These are phyloP conservation scores for Yamadazyma sp. DNA, from an alignment of 1,139 yeast genomes.

Conservation along the genomic window DNA sequence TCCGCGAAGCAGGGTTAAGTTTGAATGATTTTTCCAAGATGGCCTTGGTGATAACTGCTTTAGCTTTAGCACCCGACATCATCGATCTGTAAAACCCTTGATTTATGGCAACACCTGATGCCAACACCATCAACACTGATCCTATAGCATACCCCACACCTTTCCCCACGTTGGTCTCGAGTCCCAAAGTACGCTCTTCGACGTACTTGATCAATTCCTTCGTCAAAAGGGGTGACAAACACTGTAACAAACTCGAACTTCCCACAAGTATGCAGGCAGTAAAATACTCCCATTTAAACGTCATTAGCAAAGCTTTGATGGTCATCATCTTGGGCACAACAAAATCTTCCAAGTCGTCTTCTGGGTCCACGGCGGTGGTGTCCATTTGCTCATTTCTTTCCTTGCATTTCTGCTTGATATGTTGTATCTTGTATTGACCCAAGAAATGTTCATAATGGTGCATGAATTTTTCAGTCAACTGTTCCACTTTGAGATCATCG, in stretches of 20 bases:
- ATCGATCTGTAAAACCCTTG: slow-evolving; percentile 26
- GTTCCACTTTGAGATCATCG: slow-evolving; percentile 51
- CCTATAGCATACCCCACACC: slow-evolving; percentile 44
- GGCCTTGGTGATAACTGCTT: slow-evolving; percentile 66
- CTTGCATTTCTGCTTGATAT: slow-evolving; percentile 23
- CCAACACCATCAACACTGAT: slow-evolving; percentile 24
- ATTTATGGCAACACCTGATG: slow-evolving; percentile 29
- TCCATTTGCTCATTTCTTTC: slow-evolving; percentile 27
- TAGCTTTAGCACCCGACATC: slow-evolving; percentile 60
- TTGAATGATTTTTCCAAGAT: slow-evolving; percentile 64
- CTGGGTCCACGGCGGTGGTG: slow-evolving; percentile 18
- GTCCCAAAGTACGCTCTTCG: slow-evolving; percentile 23
- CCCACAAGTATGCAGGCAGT: slow-evolving; percentile 22
- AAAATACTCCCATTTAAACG: slow-evolving; percentile 29
- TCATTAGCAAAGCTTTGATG: slow-evolving; percentile 24
- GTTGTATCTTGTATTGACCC: slow-evolving; percentile 23
- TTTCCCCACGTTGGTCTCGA: slow-evolving; percentile 23
- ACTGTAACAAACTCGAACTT: slow-evolving; percentile 20
- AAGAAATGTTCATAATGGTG: slow-evolving; percentile 33
- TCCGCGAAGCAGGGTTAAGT: slow-evolving; percentile 61
- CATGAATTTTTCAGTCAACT: slow-evolving; percentile 32
- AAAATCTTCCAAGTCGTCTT: slow-evolving; percentile 30
- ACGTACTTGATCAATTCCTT: slow-evolving; percentile 31
- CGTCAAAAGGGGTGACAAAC: slow-evolving; percentile 30
- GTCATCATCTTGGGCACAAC: slow-evolving; percentile 18